Conservation (phyloP, 345 rosid species). For the Ailanthus altissimus region DNA sequence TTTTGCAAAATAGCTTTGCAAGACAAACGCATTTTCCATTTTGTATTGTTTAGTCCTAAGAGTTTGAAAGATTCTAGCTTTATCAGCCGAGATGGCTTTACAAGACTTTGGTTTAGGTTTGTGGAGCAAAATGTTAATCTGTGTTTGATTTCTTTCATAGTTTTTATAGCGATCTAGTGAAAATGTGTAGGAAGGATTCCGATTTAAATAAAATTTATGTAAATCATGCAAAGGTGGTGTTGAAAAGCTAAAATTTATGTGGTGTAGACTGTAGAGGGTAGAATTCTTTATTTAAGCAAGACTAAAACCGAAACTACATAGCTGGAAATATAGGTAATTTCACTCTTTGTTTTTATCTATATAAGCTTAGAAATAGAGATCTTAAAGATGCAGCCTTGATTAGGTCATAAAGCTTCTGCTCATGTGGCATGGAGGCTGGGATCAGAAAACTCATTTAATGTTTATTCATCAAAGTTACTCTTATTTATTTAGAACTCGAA, state of each 20-base stretch:
- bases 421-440: neutral
- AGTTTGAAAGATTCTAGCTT: neutral
- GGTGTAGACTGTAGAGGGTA: neutral
- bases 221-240: neutral
- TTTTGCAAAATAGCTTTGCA: neutral
- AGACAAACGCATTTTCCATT: neutral
- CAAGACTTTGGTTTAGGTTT: conserved; percentile 1
- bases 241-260: too few relatives aligned
- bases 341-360: neutral
- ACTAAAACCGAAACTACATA: neutral
- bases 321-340: neutral
- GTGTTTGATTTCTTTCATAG: neutral
- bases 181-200: neutral
- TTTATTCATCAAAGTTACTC: neutral
- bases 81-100: neutral
- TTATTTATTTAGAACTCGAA: neutral
- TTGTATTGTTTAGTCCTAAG: neutral
- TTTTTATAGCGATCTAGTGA: neutral
- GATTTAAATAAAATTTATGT: too few relatives aligned
- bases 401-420: neutral
- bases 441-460: neutral
- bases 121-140: conserved; percentile 3
- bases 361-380: neutral
- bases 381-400: neutral
- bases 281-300: neutral